Base-by-base conservation (phyloP, 1,284 basidiomycete genomes). In the Sanguinoderma infundibulare region DNA sequence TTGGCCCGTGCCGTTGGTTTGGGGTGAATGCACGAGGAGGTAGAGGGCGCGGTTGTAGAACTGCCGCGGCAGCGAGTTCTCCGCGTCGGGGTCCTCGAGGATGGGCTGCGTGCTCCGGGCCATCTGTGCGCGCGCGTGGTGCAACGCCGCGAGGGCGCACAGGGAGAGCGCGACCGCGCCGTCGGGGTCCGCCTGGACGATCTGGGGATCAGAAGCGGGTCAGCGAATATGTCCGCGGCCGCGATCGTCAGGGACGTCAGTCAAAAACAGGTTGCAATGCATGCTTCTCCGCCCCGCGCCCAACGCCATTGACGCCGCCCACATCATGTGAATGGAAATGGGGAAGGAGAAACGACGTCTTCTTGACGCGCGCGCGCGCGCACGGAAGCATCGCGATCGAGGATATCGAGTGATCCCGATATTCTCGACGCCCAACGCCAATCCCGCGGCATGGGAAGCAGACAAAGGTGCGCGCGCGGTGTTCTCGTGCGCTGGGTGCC, bases 111-210 rank as follows among this genome's bases (percentile, higher is more conserved):
- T 44, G 22, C 85, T 86, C 67, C 83, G 84, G 24, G 84, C 81
- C 40, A 87, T 81, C 46, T 85, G 86, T 72, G 83, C 80, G 50
- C 83, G 83, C 59, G 82, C 84, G 67, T 83, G 83, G 72, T 93
- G 90, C 47, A 91, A 79, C 69, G 83, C 86, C 38, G 90, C 85
- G 57, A 93, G 79, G n/a, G 91, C 90, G 73, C 86, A 90, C 40
- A 92, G 81, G 12, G 90, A 86, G 70, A 86, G 83, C 2, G 88
- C 83, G 56, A 92, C 81, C 2, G 88, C 80, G 53, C 91, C 89
- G 57, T 82, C 81, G 9, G 89, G 88, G 46, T 91, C 84, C 69
- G 85, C 80, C 52, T 84, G 74, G 57, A 91, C 82, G 59, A 85
- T 77, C 90, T 92, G 72, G 20, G 63, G 66, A 53, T 49, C 28